Base-by-base conservation (phyloP, 208 protist genomes). In the Acanthamoeba triangularis region DNA sequence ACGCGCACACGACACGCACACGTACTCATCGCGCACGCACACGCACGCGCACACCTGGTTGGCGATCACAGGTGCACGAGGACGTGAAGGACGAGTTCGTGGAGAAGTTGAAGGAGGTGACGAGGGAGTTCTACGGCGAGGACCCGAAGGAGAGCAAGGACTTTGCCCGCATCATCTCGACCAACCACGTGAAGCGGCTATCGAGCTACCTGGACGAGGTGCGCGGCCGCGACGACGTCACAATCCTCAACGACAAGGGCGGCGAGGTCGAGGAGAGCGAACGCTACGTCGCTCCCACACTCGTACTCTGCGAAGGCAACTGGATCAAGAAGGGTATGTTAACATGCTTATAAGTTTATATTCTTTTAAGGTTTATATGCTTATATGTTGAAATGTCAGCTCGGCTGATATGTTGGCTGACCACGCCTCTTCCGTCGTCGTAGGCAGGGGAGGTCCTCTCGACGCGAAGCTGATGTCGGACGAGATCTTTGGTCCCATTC, bases 401-500 rank as follows among this genome's bases (percentile, higher is more conserved):
- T 74, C 25, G 7, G 7, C 65, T 33, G 4, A 5, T 33, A 37
- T 5, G 14, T 33, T 74, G 30, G 30, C 30, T 74, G 65, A 37
- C 23, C 65, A 35, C 28, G n/a, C n/a, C 1, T n/a, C 30, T 37
- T 69, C n/a, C 23, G 61, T 69, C 25, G 61, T 6, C n/a, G 78
- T 41, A 85, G 78, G 78, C 6, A 23, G 92, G 25, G 56, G 97
- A 94, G 95, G 97, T 23, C 78, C 91, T 30, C 20, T 44, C 4
- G 92, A 65, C 28, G 25, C 23, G 37, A 44, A 85, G 65, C 67
- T 98, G 54, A 95, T 95, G 92, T 14, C n/a, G 28, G 92, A 95
- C 23, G 99, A 99, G 95, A 99, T 99, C 67, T 99, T 99, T 96
- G 99, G 98, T 10, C 99, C 99, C 30, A 94, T 99, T 14, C 94